These are phyloP conservation scores for Maudiozyma turicensis DNA, from an alignment of 805 yeast genomes.

Conservation along the genomic window DNA sequence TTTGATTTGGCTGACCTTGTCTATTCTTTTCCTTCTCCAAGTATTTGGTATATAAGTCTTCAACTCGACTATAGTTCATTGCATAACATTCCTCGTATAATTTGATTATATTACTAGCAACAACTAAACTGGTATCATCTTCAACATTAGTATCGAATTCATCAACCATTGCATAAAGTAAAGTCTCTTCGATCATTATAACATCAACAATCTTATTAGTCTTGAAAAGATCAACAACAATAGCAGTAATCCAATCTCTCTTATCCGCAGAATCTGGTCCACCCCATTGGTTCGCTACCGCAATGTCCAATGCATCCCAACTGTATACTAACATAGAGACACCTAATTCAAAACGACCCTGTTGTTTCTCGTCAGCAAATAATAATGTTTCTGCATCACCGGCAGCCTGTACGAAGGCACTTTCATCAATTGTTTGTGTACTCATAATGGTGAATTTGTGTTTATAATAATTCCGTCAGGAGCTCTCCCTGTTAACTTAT, in stretches of 20 bases:
- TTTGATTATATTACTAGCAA: conserved; percentile 57
- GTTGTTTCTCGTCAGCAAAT: conserved; percentile 54
- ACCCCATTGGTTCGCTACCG: conserved; percentile 92
- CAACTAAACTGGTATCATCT: conserved; percentile 73
- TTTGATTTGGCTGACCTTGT: conserved; percentile 13
- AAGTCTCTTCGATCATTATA: conserved; percentile 71
- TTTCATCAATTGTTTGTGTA: conserved; percentile 23
- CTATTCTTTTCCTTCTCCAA: conserved; percentile 39
- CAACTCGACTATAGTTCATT: conserved; percentile 46
- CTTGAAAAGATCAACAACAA: conserved; percentile 68
- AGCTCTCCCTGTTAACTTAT: too few relatives aligned
- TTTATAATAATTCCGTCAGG: background rate
- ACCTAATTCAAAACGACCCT: conserved; percentile 84
- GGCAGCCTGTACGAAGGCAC: conserved; percentile 47
- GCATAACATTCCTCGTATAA: conserved; percentile 55
- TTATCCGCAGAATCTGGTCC: conserved; percentile 86
- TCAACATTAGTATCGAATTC: conserved; percentile 87
- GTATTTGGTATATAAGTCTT: conserved; percentile 51
- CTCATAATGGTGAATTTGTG: conserved; percentile 1
- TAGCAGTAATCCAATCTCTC: conserved; percentile 88
- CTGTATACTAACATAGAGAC: conserved; percentile 81
- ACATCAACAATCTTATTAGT: conserved; percentile 59
- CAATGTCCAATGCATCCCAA: conserved; percentile 84
- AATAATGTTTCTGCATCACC: conserved; percentile 32
- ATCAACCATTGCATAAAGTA: conserved; percentile 84